Base-by-base conservation (phyloP, 331 rosid genomes). In the Erythrophleum ivorense region DNA sequence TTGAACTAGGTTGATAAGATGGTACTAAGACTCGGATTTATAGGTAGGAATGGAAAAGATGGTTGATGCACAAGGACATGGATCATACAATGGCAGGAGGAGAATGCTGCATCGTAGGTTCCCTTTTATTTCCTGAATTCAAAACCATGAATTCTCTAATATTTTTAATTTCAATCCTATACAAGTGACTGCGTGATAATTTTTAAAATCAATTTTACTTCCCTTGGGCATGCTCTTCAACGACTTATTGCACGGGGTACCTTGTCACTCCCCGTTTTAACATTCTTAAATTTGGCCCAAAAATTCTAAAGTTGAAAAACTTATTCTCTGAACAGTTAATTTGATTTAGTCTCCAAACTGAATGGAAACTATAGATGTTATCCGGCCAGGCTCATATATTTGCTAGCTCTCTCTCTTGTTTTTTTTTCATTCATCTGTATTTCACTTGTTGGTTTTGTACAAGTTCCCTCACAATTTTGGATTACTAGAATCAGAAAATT, bases 41-140 rank as follows among this genome's bases (percentile, higher is more conserved):
- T 95, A 90, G 98, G 97, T 86, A 75, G 78, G 90, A 91, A 83
- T 85, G 96, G 94, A 91, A 91, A 91, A 86, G 94, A 90, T 82
- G 97, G 97, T 92, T 93, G 92, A 90, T 83, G 91, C 88, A 63
- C 92, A 72, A 73, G 85, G 92, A 73, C 90, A 57, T 86, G 71
- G 50, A 80, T 88, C 87, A 85, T 88, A 87, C 86, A 72, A 79
- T 79, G 89, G 94, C 94, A 36, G 84, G 88, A 86, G 90, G 81
- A 78, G 91, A 85, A 75, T 90, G 86, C 88, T 86, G 79, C 86
- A 83, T 84, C 59, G 88, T 91, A 90, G 94, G 95, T 91, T 84
- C 76, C 85, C 73, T 76, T 91, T 87, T 82, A 48, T 58, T 54
- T 83, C 81, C 85, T 82, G 21, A 86, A 19, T 77, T 73, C 78